These are phyloP conservation scores for Escallonia herrerae DNA, from an alignment of 129 eudicot genomes.

Conservation along the genomic window DNA sequence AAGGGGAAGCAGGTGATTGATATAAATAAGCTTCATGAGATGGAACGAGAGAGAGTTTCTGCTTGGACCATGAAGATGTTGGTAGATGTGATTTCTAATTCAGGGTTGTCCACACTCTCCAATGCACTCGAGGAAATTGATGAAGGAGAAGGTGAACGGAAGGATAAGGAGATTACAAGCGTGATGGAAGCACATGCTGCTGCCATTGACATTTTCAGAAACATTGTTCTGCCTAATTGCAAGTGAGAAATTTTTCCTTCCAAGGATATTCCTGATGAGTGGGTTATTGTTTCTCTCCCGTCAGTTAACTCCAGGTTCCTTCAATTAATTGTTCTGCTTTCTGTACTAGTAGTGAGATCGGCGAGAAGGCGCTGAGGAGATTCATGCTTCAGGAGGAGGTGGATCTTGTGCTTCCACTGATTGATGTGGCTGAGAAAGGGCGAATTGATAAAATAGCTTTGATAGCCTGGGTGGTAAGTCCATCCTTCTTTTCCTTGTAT, in stretches of 20 bases:
- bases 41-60: slow-evolving; percentile 82
- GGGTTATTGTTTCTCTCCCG: no score
- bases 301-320: no score
- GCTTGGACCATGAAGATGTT: slow-evolving; percentile 92
- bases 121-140: slow-evolving; percentile 52
- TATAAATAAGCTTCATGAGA: slow-evolving; percentile 62
- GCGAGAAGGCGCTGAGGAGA: slow-evolving; percentile 58
- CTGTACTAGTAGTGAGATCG: slow-evolving; percentile 44
- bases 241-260: slow-evolving; percentile 30
- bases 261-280: not conserved
- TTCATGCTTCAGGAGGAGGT: slow-evolving; percentile 93
- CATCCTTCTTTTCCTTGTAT: not conserved
- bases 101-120: slow-evolving; percentile 80
- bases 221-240: slow-evolving; percentile 60
- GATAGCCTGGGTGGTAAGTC: slow-evolving; percentile 86
- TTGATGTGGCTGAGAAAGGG: slow-evolving; percentile 67
- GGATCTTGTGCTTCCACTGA: slow-evolving; percentile 59
- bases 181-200: slow-evolving; percentile 95
- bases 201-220: slow-evolving; percentile 69
- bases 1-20: slow-evolving; percentile 65
- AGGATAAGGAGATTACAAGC: slow-evolving; percentile 60
- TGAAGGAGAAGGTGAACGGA: slow-evolving; percentile 46
- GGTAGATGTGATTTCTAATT: slow-evolving; percentile 60
- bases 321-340: not conserved
- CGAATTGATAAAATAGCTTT: slow-evolving; percentile 51